A percentile compares a stretch with the other conserved stretches of the same genome.
phyloP scores from a whole-genome alignment of 441 rosid species.

The Croton setiger region DNA sequence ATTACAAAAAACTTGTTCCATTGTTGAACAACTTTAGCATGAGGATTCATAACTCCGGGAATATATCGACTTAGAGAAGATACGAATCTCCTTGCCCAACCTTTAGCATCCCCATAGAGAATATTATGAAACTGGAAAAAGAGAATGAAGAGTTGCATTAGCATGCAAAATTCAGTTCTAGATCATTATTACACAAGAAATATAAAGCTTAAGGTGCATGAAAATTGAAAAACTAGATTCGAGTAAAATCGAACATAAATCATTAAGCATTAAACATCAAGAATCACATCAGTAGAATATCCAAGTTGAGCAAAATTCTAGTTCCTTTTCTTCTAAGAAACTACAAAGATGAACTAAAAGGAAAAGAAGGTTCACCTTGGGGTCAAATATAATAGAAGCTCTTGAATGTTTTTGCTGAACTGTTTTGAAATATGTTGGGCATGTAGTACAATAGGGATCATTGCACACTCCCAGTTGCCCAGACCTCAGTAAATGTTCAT shows the following conservation, averaged over 20 bases:
- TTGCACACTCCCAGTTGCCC: constrained; percentile 83
- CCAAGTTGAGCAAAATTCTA: neutral
- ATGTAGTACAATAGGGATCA: constrained; percentile 92
- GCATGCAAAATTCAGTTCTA: too few species aligned
- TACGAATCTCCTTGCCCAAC: constrained; percentile 60
- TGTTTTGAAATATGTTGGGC: constrained; percentile 53
- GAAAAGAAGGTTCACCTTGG: constrained; percentile 39
- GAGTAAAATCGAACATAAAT: neutral
- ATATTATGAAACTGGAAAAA: constrained; percentile 58
- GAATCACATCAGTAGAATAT: constrained; percentile 1
- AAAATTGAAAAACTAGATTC: neutral
- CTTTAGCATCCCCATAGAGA: constrained; percentile 78
- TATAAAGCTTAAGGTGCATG: neutral
- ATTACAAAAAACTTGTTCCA: constrained; percentile 75
- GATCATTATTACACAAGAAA: too few species aligned
- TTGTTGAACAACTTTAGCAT: constrained; percentile 50
- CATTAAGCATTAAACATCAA: neutral
- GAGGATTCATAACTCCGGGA: constrained; percentile 88
- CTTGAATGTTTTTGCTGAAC: constrained; percentile 32
- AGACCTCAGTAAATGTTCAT: constrained; percentile 68
- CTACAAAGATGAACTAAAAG: neutral
- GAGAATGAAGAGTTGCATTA: constrained; percentile 14
- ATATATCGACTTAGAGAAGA: constrained; percentile 37
- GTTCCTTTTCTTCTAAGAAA: neutral
- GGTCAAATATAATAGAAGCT: constrained; percentile 51